phyloP scores from a whole-genome alignment of 2,329 filamentous ascomycete genomes.

The Colletotrichum falcatum region DNA sequence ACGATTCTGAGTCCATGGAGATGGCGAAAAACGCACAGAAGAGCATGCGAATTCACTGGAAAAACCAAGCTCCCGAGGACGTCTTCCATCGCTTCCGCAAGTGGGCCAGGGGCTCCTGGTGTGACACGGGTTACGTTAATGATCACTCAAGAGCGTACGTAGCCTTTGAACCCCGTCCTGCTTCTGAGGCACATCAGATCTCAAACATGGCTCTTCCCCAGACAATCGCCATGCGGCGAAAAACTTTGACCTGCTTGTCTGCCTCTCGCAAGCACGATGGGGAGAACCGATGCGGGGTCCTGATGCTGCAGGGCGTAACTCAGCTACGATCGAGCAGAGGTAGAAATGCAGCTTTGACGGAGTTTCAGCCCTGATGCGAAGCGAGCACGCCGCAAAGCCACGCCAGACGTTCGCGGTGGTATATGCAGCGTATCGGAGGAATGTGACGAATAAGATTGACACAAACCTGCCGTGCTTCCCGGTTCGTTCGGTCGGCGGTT shows the following conservation, averaged over 20 bases:
- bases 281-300: neutral
- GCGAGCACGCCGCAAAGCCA: neutral
- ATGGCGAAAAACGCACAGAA: neutral
- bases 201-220: neutral
- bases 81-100: no score
- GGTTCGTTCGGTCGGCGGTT: conserved; percentile 23
- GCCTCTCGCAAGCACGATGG: neutral
- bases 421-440: neutral
- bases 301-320: neutral
- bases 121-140: neutral
- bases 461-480: neutral
- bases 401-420: neutral
- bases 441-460: neutral
- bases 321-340: neutral
- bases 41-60: rapidly evolving
- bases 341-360: conserved; percentile 17
- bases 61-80: rapidly evolving
- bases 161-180: neutral
- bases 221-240: neutral
- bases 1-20: neutral
- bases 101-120: neutral
- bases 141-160: no score
- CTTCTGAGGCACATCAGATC: neutral
- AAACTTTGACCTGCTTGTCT: neutral
- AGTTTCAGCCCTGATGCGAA: conserved; percentile 10